Conservation (phyloP, 176 grass and related monocot genomes). For the Zea luxurians region DNA sequence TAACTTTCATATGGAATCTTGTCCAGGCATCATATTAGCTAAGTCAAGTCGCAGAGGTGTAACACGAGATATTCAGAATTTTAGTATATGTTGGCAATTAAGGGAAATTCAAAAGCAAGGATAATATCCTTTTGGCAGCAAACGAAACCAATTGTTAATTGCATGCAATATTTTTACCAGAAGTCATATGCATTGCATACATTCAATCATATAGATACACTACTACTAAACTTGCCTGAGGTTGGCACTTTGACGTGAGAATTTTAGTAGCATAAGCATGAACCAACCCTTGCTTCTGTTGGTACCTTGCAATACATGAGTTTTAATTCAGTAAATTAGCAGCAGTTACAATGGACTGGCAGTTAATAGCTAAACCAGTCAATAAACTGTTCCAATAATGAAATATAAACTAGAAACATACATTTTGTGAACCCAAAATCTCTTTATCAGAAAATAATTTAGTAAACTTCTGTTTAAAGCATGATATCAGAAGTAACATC, state of each 20-base stretch:
- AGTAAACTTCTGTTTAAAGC: constrained; percentile 80
- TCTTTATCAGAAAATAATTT: constrained; percentile 64
- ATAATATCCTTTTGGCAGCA: background rate
- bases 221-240: constrained; percentile 58
- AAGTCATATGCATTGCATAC: background rate
- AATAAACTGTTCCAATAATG: constrained; percentile 13
- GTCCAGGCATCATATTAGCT: background rate
- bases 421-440: constrained; percentile 80
- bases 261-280: constrained; percentile 66
- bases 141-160: background rate
- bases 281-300: constrained; percentile 77
- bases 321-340: constrained; percentile 41
- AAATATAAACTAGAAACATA: constrained; percentile 53
- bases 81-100: constrained; percentile 1
- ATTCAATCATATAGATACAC: constrained; percentile 16
- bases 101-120: background rate
- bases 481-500: constrained; percentile 71
- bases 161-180: constrained; percentile 1
- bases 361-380: constrained; percentile 32
- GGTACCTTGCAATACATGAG: constrained; percentile 55
- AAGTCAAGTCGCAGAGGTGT: background rate
- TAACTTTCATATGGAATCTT: background rate
- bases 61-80: background rate
- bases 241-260: constrained; percentile 58
- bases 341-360: constrained; percentile 11